phyloP scores from a whole-genome alignment of 140 eudicot species.

The Flaveria floridana region DNA sequence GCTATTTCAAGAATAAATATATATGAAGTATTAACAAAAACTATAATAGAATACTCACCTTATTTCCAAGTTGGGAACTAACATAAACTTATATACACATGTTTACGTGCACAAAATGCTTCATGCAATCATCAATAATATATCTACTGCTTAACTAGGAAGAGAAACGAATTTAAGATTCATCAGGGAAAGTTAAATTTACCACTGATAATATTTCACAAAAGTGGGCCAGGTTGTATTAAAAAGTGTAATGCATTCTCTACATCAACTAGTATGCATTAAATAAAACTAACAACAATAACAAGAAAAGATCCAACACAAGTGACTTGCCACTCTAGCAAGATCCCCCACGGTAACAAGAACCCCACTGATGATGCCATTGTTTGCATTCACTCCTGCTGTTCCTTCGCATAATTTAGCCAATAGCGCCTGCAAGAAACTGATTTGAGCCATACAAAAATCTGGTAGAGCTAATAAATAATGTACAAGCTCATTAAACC shows the following conservation, averaged over 20 bases:
- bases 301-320: conserved; percentile 20
- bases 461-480: conserved; percentile 16
- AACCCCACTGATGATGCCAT: conserved; percentile 85
- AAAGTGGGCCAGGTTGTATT: conserved; percentile 8
- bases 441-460: conserved; percentile 23
- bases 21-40: conserved; percentile 7
- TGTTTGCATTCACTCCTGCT: conserved; percentile 76
- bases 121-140: neutral
- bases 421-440: conserved; percentile 71
- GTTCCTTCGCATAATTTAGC: conserved; percentile 89
- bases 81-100: neutral
- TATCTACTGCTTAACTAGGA: neutral
- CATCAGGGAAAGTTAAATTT: conserved; percentile 12
- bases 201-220: conserved; percentile 5
- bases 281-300: conserved; percentile 12
- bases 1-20: neutral
- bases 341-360: conserved; percentile 96
- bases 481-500: conserved; percentile 41
- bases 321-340: conserved; percentile 86
- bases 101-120: neutral
- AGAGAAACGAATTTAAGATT: conserved; percentile 14
- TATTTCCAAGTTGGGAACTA: conserved; percentile 13
- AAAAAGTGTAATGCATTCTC: conserved; percentile 5
- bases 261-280: conserved; percentile 18
- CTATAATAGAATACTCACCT: neutral